Evolutionary conservation across 345 rosid species (phyloP).

Genomic region (Eucalyptus polybractea): DNA sequence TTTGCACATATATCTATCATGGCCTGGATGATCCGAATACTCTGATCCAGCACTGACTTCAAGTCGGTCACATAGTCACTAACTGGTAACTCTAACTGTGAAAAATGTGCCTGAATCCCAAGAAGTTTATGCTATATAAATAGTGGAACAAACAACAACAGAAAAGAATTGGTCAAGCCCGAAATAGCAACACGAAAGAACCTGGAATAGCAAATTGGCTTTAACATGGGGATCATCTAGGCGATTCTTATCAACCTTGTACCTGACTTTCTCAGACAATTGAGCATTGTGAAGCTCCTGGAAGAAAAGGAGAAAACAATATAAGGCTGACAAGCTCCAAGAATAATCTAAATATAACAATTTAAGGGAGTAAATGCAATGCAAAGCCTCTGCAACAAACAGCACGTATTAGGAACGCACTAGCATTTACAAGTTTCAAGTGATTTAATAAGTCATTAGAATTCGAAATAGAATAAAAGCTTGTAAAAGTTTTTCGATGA

Average conservation of each 20-base stretch:
- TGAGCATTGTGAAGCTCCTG: conserved; percentile 83
- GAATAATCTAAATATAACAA: background rate
- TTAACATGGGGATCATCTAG: conserved; percentile 95
- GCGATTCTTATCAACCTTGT: conserved; percentile 56
- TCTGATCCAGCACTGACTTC: conserved; percentile 94
- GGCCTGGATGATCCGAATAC: conserved; percentile 95
- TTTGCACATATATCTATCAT: conserved; percentile 97
- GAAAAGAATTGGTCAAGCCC: background rate
- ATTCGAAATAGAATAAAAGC: background rate
- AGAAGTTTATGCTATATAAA: background rate
- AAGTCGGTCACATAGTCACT: conserved; percentile 91
- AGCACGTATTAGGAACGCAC: background rate
- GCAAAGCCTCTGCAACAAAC: background rate
- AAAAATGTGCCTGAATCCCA: conserved; percentile 74
- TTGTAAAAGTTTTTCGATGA: background rate
- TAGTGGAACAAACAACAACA: background rate
- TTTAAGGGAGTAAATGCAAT: background rate
- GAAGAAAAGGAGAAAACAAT: background rate
- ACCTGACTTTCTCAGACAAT: conserved; percentile 59
- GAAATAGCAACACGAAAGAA: background rate
- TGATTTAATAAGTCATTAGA: background rate
- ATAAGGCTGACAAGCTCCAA: background rate
- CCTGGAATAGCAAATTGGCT: conserved; percentile 88
- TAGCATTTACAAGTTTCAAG: background rate
- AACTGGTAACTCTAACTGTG: conserved; percentile 75